These are phyloP conservation scores for Monosporozyma aquatica DNA, from an alignment of 805 yeast species.

Conservation along the genomic window DNA sequence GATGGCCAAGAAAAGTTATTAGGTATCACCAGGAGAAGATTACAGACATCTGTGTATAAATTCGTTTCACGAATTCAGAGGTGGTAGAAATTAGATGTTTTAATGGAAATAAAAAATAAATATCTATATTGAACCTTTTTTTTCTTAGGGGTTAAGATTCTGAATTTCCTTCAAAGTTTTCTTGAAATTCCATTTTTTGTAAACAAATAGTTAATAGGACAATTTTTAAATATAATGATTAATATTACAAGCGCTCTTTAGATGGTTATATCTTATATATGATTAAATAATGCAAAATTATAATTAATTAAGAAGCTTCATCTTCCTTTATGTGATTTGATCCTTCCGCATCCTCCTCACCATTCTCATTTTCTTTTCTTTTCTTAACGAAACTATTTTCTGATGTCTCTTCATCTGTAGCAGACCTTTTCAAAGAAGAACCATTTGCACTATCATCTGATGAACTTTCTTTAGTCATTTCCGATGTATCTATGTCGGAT, in stretches of 20 bases:
- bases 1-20: no score
- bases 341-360: not conserved
- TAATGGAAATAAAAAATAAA: no score
- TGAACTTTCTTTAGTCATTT: conserved; percentile 3
- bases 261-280: not conserved
- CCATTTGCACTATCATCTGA: not conserved
- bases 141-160: no score
- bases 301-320: not conserved
- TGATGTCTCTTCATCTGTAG: conserved; percentile 6
- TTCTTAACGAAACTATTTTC: not conserved
- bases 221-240: no score
- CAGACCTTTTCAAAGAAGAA: conserved; percentile 10
- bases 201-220: not conserved
- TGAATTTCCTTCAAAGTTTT: no score
- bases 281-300: no score
- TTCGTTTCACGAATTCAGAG: no score
- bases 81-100: no score
- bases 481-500: conserved; percentile 1
- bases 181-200: not conserved
- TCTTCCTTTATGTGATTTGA: not conserved
- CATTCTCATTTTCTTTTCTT: conserved; percentile 2
- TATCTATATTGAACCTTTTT: no score
- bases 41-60: no score
- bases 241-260: not conserved
- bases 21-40: no score